Evolutionary conservation across 495 filamentous ascomycete genomes (phyloP).

Genomic region (Entonaema liquescens): DNA sequence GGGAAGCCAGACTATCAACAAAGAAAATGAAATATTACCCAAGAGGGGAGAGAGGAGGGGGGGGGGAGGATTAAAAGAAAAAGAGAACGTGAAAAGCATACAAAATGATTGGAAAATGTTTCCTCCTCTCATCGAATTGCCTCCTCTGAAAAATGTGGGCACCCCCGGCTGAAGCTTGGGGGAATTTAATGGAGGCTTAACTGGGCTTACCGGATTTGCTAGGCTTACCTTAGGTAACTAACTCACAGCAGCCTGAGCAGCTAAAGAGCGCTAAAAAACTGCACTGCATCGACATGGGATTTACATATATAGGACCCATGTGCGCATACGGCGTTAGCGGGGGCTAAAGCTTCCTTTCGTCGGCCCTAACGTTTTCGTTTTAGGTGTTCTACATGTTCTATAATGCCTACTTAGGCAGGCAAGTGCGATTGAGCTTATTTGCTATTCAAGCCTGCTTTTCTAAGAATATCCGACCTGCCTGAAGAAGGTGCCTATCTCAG

Average conservation of each 20-base stretch:
- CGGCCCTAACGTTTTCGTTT: not conserved
- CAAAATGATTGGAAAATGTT: conserved; percentile 38
- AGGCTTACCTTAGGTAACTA: no score
- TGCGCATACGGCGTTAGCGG: conserved; percentile 1
- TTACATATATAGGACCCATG: no score
- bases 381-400: not conserved
- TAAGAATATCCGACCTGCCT: not conserved
- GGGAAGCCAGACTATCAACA: conserved; percentile 38
- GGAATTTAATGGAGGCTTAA: conserved; percentile 11
- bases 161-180: conserved; percentile 14
- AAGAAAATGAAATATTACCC: conserved; percentile 30
- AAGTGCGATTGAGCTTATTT: conserved; percentile 33
- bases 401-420: not conserved
- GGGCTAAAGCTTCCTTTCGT: not conserved
- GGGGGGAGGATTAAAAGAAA: conserved; percentile 29
- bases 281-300: not conserved
- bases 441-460: not conserved
- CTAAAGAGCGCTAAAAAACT: conserved; percentile 14
- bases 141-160: conserved; percentile 33
- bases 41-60: conserved; percentile 32
- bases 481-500: not conserved
- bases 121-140: conserved; percentile 38
- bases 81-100: conserved; percentile 20
- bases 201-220: not conserved
- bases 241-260: not conserved